Percentiles rank a stretch among this genome's conserved stretches.
Conservation (phyloP, 1,284 basidiomycete genomes). For the Tylopilus sp. region DNA sequence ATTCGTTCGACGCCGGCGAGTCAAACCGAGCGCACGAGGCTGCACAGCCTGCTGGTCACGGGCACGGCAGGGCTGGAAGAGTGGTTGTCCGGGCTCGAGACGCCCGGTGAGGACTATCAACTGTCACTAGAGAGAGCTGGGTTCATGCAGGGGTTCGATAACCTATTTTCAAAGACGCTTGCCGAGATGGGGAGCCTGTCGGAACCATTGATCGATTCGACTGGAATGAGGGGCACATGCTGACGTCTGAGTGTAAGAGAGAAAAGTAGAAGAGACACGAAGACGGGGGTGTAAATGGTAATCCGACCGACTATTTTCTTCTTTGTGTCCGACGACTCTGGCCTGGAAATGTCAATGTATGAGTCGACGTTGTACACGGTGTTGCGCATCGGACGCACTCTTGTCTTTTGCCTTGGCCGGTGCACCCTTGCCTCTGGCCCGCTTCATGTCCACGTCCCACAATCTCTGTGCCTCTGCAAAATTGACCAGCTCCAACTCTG, state of each 20-base stretch:
- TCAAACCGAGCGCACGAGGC: slow-evolving; percentile 63
- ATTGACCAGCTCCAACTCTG: slow-evolving; percentile 55
- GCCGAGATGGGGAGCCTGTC: slow-evolving; percentile 43
- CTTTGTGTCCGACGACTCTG: slow-evolving; percentile 32
- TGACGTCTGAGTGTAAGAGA: slow-evolving; percentile 14
- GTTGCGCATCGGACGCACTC: slow-evolving; percentile 41
- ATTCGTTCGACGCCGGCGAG: slow-evolving; percentile 44
- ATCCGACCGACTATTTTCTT: slow-evolving; percentile 17
- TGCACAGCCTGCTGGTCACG: slow-evolving; percentile 58
- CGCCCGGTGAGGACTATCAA: slow-evolving; percentile 38
- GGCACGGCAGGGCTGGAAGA: slow-evolving; percentile 60
- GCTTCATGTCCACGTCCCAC: slow-evolving; percentile 61
- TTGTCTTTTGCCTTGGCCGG: slow-evolving; percentile 71
- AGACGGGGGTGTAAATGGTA: not conserved
- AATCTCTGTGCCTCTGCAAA: slow-evolving; percentile 60
- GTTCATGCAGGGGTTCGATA: slow-evolving; percentile 56
- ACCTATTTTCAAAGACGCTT: slow-evolving; percentile 55
- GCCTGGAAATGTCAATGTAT: slow-evolving; percentile 14
- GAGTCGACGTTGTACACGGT: not conserved
- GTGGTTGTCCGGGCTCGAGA: slow-evolving; percentile 47
- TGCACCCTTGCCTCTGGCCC: slow-evolving; percentile 71
- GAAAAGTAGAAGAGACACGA: not conserved
- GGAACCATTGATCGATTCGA: not conserved
- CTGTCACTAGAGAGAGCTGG: slow-evolving; percentile 45
- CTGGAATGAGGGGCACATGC: slow-evolving; percentile 20